Evolutionary conservation across 2,329 filamentous ascomycete species (phyloP), one percentile per base, ranked within the genome.

Genomic region (Beauveria australis): DNA sequence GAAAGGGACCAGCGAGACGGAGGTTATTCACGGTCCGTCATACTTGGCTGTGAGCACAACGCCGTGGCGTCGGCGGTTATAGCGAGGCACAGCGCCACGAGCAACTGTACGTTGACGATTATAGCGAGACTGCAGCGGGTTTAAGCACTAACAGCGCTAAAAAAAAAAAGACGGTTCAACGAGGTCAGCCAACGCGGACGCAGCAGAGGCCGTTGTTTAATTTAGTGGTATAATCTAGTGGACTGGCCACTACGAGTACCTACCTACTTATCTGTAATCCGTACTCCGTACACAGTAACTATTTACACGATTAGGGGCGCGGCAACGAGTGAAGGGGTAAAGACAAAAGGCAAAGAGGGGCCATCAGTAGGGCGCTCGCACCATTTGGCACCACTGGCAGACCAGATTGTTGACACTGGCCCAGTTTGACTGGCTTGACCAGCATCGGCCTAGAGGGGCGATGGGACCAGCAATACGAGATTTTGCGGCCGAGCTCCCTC

Each of bases 401-500:
- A 18, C 41, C 33, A 37, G 33, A 37, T 37, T 37, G 33, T 37
- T 37, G 33, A 37, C 33, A 37, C 33, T 37, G 33, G 33, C 12
- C 33, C 12, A 6, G 33, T 37, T 37, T 37, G 33, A 37, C 33
- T 37, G 33, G 33, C 33, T 37, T 49, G 54, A 41, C 28, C 28
- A 48, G 43, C 24, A 41, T 43, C 41, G 49, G 49, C 28, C n/a
- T 54, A 28, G 49, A 52, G 37, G 57, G 48, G 40, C 18, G 19
- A 37, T 46, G 48, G 49, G 57, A 8, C 41, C 41, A 60, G 49
- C 24, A 60, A 60, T 60, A 60, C 58, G 58, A 60, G 58, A 41
- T 60, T 54, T 60, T 60, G 46, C 49, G 51, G 58, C 43, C 30
- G 49, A 49, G 58, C 30, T 60, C 24, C 33, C 47, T 59, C 40